A percentile compares a stretch with the other conserved stretches of the same genome.
phyloP scores from a whole-genome alignment of 2,329 filamentous ascomycete genomes.

The Claviceps sp. region DNA sequence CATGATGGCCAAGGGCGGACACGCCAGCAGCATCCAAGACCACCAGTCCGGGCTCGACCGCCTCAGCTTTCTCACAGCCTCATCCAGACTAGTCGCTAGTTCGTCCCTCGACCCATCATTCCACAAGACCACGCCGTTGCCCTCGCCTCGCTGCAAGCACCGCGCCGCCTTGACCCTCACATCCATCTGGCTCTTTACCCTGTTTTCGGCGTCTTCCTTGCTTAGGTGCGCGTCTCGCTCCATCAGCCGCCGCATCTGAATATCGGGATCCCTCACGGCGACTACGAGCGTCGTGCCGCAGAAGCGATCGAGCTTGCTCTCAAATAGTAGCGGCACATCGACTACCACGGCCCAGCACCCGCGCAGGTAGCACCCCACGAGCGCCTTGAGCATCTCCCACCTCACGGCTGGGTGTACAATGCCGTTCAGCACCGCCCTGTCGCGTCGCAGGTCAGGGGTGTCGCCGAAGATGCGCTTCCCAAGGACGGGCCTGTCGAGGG shows the following conservation, averaged over 20 bases:
- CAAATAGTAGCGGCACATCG: conserved; percentile 85
- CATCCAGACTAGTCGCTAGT: conserved; percentile 51
- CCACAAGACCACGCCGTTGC: conserved; percentile 71
- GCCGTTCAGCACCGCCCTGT: conserved; percentile 66
- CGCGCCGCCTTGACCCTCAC: conserved; percentile 70
- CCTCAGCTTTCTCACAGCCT: conserved; percentile 50
- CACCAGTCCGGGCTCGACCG: conserved; percentile 65
- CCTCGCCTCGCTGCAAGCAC: conserved; percentile 49
- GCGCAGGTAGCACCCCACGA: conserved; percentile 58
- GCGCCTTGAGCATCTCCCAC: conserved; percentile 61
- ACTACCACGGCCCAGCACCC: conserved; percentile 84
- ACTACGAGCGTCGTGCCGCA: conserved; percentile 83
- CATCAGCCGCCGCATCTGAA: conserved; percentile 71
- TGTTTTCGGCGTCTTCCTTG: conserved; percentile 74
- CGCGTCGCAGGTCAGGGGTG: conserved; percentile 52
- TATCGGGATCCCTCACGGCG: conserved; percentile 61
- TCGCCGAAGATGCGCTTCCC: conserved; percentile 79
- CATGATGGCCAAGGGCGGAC: conserved; percentile 60
- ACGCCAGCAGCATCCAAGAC: conserved; percentile 56
- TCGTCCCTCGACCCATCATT: conserved; percentile 70
- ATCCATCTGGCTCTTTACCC: conserved; percentile 77
- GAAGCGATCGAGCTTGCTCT: conserved; percentile 71
- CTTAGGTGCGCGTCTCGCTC: conserved; percentile 65
- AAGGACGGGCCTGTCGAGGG: conserved; percentile 74
- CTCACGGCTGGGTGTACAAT: conserved; percentile 91